Evolutionary conservation across 2,329 filamentous ascomycete species (phyloP).

Genomic region (Corinectria fuckeliana): DNA sequence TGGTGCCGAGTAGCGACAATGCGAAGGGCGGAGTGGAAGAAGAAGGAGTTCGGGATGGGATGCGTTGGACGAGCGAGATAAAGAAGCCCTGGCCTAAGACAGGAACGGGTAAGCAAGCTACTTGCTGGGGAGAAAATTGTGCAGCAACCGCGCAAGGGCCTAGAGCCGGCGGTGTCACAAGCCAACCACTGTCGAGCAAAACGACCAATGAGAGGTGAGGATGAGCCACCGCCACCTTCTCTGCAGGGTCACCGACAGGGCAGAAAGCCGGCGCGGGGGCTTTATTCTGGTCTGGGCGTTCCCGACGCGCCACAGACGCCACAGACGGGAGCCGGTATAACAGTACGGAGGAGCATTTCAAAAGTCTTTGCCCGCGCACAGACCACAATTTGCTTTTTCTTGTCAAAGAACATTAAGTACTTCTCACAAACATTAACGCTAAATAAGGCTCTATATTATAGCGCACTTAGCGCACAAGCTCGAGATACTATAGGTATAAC

Average conservation of each 20-base stretch:
- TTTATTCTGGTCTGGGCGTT: background rate
- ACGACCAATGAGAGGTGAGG: slow-evolving; percentile 4
- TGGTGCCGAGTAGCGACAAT: slow-evolving; percentile 7
- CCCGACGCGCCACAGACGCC: slow-evolving; percentile 5
- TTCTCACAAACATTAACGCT: too few species aligned
- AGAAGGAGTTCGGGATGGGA: slow-evolving; percentile 12
- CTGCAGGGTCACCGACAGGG: slow-evolving; percentile 12
- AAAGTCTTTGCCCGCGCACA: too few species aligned
- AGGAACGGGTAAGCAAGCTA: slow-evolving; percentile 33
- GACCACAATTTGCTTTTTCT: too few species aligned
- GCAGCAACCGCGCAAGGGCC: slow-evolving; percentile 26
- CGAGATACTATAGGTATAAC: too few species aligned
- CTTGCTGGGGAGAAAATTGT: slow-evolving; percentile 36
- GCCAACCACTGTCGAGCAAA: slow-evolving; percentile 9
- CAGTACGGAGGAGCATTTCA: too few species aligned
- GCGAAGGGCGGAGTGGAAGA: background rate
- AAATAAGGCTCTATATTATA: too few species aligned
- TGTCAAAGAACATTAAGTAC: too few species aligned
- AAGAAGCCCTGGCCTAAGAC: slow-evolving; percentile 24
- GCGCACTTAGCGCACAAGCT: too few species aligned
- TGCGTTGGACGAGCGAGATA: slow-evolving; percentile 23
- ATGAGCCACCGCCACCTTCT: slow-evolving; percentile 21
- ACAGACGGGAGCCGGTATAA: slow-evolving; percentile 2
- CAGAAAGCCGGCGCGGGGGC: background rate
- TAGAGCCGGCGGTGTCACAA: slow-evolving; percentile 28